phyloP scores from a whole-genome alignment of 163 green algal species.

The Volvox carteri region DNA sequence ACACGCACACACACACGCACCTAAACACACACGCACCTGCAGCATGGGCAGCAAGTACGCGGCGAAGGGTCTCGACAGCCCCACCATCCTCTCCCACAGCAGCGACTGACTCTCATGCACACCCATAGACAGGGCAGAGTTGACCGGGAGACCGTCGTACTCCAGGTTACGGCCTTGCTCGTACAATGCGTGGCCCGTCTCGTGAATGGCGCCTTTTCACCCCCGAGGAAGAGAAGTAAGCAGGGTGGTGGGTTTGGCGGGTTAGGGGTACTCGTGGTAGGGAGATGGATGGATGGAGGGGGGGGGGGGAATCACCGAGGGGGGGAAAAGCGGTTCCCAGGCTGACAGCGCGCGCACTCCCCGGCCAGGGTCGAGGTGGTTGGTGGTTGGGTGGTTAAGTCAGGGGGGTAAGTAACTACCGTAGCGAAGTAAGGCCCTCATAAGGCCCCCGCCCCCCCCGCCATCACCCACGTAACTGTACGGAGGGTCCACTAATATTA shows the following conservation, averaged over 20 bases:
- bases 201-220: conserved; percentile 81
- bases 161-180: conserved; percentile 83
- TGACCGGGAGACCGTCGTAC: conserved; percentile 78
- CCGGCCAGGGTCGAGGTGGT: too few species aligned
- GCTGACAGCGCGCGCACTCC: too few species aligned
- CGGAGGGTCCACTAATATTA: too few species aligned
- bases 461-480: too few species aligned
- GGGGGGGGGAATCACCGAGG: neutral
- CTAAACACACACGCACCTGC: conserved; percentile 7
- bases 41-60: conserved; percentile 61
- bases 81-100: conserved; percentile 95
- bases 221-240: too few species aligned
- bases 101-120: conserved; percentile 93
- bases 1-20: neutral
- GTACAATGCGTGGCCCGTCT: conserved; percentile 91
- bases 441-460: too few species aligned
- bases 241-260: neutral
- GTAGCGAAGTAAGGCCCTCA: too few species aligned
- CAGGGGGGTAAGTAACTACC: too few species aligned
- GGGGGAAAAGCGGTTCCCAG: too few species aligned
- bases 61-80: conserved; percentile 74
- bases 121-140: conserved; percentile 85
- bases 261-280: neutral
- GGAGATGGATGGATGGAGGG: neutral
- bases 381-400: too few species aligned